A percentile compares a stretch with the other conserved stretches of the same genome.
phyloP scores from a whole-genome alignment of 768 basidiomycete genomes.

The Agaricus blazei region DNA sequence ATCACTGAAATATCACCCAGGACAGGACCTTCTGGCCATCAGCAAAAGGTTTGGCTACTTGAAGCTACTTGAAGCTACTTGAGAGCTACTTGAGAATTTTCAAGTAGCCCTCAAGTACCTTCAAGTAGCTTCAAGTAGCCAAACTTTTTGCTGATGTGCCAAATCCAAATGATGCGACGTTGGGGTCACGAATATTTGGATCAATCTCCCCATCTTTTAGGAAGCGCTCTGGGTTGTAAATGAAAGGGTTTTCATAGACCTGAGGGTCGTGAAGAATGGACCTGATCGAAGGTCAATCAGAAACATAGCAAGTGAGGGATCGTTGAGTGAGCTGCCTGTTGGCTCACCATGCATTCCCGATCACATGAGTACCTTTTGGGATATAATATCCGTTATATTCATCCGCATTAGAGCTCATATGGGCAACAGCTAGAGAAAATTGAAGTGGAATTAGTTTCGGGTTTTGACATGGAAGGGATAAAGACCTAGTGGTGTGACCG shows the following conservation, averaged over 20 bases:
- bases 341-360: not conserved
- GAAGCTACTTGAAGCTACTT: too few species aligned
- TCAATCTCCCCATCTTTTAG: constrained; percentile 19
- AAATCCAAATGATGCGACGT: constrained; percentile 25
- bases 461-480: too few species aligned
- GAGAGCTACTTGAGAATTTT: too few species aligned
- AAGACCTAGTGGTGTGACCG: constrained; percentile 20
- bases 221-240: constrained; percentile 26
- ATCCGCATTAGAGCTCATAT: not conserved
- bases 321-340: too few species aligned
- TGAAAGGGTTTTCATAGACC: constrained; percentile 15
- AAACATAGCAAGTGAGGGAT: too few species aligned
- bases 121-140: too few species aligned
- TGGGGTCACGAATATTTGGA: constrained; percentile 19
- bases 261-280: constrained; percentile 18
- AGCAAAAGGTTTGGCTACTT: too few species aligned
- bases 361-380: not conserved
- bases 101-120: too few species aligned
- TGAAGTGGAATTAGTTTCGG: not conserved
- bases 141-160: constrained; percentile 10
- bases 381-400: constrained; percentile 2
- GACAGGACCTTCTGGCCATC: constrained; percentile 17
- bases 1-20: constrained; percentile 19
- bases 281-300: constrained; percentile 1
- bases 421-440: not conserved